phyloP scores from a whole-genome alignment of 768 basidiomycete species.

The Serendipita indica region DNA sequence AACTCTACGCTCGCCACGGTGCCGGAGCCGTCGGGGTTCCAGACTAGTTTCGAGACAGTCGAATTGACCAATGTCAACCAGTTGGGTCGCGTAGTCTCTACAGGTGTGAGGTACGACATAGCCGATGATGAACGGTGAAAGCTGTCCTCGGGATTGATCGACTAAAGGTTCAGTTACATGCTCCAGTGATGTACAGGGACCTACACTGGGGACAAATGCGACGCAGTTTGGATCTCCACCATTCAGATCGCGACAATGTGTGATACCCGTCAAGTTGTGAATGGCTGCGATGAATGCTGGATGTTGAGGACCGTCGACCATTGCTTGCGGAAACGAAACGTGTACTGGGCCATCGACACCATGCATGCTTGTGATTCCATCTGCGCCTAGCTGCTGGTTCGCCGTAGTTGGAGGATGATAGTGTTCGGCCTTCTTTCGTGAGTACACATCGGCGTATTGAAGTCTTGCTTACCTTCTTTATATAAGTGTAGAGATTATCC shows the following conservation, averaged over 20 bases:
- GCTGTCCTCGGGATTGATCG: conserved; percentile 31
- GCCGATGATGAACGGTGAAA: conserved; percentile 43
- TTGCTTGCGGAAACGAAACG: conserved; percentile 28
- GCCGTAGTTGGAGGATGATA: conserved; percentile 17
- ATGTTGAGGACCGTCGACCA: conserved; percentile 45
- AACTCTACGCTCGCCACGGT: conserved; percentile 29
- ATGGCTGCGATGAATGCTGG: conserved; percentile 34
- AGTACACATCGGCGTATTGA: neutral
- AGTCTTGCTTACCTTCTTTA: conserved; percentile 12
- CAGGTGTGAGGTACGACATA: conserved; percentile 39
- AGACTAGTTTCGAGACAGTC: conserved; percentile 10
- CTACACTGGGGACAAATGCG: conserved; percentile 37
- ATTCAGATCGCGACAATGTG: conserved; percentile 35
- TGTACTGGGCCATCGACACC: conserved; percentile 39
- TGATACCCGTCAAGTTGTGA: conserved; percentile 33
- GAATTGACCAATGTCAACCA: conserved; percentile 32
- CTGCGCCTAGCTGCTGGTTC: conserved; percentile 20
- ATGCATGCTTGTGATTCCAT: conserved; percentile 32
- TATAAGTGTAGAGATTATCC: conserved; percentile 8
- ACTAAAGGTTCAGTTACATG: conserved; percentile 11
- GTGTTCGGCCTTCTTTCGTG: conserved; percentile 15
- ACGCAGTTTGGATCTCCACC: conserved; percentile 43
- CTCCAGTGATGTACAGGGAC: neutral
- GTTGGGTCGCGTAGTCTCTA: conserved; percentile 32
- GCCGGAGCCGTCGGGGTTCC: neutral